Evolutionary conservation across 306 rosid species (phyloP), one percentile per base, ranked within the genome.

Genomic region (Ochetophila trinervis): DNA sequence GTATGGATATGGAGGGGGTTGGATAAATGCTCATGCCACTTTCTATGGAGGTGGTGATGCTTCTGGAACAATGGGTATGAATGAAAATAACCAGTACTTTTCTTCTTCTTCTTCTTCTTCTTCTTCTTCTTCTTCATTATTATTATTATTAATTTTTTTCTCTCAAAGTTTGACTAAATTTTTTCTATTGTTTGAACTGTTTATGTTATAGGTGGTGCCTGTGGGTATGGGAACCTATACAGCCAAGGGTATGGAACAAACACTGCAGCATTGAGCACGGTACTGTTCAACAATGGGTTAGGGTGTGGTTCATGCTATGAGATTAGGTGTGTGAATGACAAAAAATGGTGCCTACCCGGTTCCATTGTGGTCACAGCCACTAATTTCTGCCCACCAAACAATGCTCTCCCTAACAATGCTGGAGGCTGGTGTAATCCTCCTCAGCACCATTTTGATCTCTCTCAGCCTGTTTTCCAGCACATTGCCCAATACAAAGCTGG

Each of bases 401-500:
- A 71, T 55, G 96, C 95, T 63, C 85, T 92, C 1, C 98, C 98
- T 4, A 89, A 87, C 76, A 89, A 87, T 60, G 79, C 74, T 6
- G 99, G 99, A 2, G 99, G 99, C 3, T 93, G 99, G 99, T 93
- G 99, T 60, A 93, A 93, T 83, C 96, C 99, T 80, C 99, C 99
- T 18, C 85, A 40, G 48, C 97, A 93, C 42, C 99, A 93, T 69
- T 93, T 93, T 70, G 99, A 93, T 76, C 99, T 93, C 53, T 76
- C 99, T 62, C 97, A 93, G 79, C 99, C 99, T 57, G 80, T 90
- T 19, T 93, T 86, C 79, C 90, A 87, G 16, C 93, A 75, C 75
- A 93, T 93, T 79, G 99, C 99, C 3, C 99, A 87, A 48, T 93
- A 87, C 86, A 88, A 48, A 69, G 94, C 99, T 65, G 99, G 99